A percentile compares a stretch with the other conserved stretches of the same genome.
Evolutionary conservation across 768 basidiomycete species (phyloP).

Genomic region (Exidia glandulosa): DNA sequence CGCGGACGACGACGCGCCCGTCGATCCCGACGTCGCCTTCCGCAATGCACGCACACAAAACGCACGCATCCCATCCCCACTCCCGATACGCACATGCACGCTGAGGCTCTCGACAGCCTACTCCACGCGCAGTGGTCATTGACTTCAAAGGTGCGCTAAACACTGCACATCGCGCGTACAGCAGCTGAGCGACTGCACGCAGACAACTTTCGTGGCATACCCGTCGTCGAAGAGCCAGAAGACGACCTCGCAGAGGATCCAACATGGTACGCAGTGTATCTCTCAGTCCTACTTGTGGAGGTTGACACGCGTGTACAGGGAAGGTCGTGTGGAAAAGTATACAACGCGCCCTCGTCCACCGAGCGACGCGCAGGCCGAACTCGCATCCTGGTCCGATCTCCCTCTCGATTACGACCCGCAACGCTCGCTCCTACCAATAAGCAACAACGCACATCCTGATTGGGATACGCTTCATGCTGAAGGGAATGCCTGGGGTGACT

Average conservation of each 20-base stretch:
- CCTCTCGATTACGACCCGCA: neutral
- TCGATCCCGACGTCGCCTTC: slow-evolving; percentile 53
- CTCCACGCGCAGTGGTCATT: neutral
- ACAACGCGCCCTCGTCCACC: neutral
- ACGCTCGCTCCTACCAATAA: neutral
- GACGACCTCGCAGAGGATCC: neutral
- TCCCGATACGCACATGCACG: neutral
- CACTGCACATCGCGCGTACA: neutral
- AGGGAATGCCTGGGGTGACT: neutral
- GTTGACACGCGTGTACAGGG: neutral
- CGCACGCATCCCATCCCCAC: neutral
- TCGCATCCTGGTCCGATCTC: neutral
- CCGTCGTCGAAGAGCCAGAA: neutral
- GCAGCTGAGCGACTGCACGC: neutral
- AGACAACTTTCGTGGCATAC: neutral
- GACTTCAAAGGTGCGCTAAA: neutral
- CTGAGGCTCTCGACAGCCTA: neutral
- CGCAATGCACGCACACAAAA: slow-evolving; percentile 19
- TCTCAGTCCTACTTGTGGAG: neutral
- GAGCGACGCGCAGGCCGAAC: neutral
- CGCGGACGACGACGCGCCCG: slow-evolving; percentile 22
- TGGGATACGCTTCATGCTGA: neutral
- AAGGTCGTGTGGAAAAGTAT: neutral
- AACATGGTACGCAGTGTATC: neutral
- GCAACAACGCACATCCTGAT: neutral